A percentile compares a stretch with the other conserved stretches of the same genome.
Conservation (phyloP, 208 protist species). For the Trypanosomatidae sp. region DNA sequence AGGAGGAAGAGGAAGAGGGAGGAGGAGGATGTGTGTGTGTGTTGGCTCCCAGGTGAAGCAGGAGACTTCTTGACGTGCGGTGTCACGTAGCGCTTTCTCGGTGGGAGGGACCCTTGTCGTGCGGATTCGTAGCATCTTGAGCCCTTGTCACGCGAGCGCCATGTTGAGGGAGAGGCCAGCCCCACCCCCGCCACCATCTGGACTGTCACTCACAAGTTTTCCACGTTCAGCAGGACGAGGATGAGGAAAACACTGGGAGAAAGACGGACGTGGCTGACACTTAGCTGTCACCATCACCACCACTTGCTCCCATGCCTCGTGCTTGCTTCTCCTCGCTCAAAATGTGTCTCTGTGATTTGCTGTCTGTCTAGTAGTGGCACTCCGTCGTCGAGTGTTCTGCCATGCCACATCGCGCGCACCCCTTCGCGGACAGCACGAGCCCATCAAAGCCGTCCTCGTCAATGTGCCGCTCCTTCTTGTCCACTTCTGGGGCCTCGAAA, state of each 20-base stretch:
- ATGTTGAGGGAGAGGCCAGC: neutral
- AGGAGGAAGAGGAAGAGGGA: neutral
- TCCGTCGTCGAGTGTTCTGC: slow-evolving; percentile 42
- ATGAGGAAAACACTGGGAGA: neutral
- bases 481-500: neutral
- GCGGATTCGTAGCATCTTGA: neutral
- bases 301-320: neutral
- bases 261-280: neutral
- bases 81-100: neutral
- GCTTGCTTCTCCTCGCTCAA: neutral
- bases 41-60: neutral
- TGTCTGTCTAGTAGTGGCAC: slow-evolving; percentile 39
- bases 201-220: neutral
- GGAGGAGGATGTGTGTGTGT: neutral
- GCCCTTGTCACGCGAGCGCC: neutral
- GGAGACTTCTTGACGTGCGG: neutral
- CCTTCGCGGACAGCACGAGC: slow-evolving; percentile 12
- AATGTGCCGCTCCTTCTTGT: slow-evolving; percentile 7
- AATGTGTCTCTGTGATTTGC: neutral
- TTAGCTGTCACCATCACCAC: neutral
- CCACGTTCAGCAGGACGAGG: neutral
- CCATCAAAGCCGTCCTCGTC: slow-evolving; percentile 5
- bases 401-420: slow-evolving; percentile 64
- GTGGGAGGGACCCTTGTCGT: neutral
- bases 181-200: neutral